Evolutionary conservation across 306 rosid genomes (phyloP).

Genomic region (Astragalus glycyphyllos): DNA sequence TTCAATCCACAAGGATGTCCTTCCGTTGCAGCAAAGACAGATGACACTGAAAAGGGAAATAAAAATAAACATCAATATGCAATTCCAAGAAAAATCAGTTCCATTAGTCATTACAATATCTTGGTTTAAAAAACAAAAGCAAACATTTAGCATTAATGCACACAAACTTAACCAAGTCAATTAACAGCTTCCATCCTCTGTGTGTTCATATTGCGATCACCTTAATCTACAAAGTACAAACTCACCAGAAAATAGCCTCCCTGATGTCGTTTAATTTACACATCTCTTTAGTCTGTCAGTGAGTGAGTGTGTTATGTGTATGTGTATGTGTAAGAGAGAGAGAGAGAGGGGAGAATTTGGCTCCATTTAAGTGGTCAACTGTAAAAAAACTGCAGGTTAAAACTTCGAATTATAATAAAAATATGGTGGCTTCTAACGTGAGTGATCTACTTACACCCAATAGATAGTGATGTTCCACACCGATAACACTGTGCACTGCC

Average conservation of each 20-base stretch:
- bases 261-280: no score
- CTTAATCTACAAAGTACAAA: background rate
- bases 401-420: no score
- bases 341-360: no score
- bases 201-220: background rate
- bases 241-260: background rate
- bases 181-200: background rate
- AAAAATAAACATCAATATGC: background rate
- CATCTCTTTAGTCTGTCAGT: no score
- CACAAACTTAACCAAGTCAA: slow-evolving; percentile 9
- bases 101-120: background rate
- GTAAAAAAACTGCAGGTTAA: no score
- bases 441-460: no score
- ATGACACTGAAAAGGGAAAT: background rate
- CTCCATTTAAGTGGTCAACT: no score
- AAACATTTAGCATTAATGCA: background rate
- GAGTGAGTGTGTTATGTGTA: no score
- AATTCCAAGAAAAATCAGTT: background rate
- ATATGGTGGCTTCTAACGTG: no score
- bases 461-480: no score
- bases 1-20: slow-evolving; percentile 7
- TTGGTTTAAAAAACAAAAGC: background rate
- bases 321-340: no score
- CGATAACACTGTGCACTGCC: no score
- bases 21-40: slow-evolving; percentile 26